Conservation (phyloP, 257 asterid species). For the Plectranthus barbatus region DNA sequence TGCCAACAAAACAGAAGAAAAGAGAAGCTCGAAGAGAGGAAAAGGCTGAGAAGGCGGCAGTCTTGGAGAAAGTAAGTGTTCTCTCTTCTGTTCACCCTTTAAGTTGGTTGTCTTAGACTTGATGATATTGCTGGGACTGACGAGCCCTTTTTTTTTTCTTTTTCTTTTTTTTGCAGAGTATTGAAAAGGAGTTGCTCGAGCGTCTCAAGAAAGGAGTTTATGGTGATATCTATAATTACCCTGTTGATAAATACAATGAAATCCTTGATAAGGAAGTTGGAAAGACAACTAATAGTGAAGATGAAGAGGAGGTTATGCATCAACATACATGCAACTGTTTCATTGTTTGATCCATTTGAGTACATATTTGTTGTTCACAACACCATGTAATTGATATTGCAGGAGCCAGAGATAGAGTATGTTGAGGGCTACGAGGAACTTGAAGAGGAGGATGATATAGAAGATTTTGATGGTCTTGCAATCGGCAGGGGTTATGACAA, state of each 20-base stretch:
- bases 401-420: conserved; percentile 66
- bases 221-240: conserved; percentile 66
- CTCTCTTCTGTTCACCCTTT: not conserved
- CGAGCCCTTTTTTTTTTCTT: too few species aligned
- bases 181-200: conserved; percentile 80
- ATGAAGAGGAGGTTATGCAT: conserved; percentile 36
- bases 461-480: conserved; percentile 55
- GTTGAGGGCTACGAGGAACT: conserved; percentile 91
- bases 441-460: conserved; percentile 89
- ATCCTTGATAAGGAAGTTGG: conserved; percentile 50
- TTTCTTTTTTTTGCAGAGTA: conserved; percentile 57
- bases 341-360: not conserved
- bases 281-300: conserved; percentile 30
- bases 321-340: not conserved
- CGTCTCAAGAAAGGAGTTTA: conserved; percentile 67
- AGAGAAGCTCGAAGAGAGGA: conserved; percentile 86
- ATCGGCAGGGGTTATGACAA: conserved; percentile 6
- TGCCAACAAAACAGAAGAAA: conserved; percentile 66
- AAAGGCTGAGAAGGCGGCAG: conserved; percentile 87
- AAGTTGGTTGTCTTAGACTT: not conserved
- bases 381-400: conserved; percentile 15
- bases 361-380: conserved; percentile 5
- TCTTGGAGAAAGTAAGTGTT: conserved; percentile 48
- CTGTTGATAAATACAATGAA: conserved; percentile 40
- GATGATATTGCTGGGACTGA: too few species aligned